These are phyloP conservation scores for Myrica gale DNA, from an alignment of 306 rosid species.

Conservation along the genomic window DNA sequence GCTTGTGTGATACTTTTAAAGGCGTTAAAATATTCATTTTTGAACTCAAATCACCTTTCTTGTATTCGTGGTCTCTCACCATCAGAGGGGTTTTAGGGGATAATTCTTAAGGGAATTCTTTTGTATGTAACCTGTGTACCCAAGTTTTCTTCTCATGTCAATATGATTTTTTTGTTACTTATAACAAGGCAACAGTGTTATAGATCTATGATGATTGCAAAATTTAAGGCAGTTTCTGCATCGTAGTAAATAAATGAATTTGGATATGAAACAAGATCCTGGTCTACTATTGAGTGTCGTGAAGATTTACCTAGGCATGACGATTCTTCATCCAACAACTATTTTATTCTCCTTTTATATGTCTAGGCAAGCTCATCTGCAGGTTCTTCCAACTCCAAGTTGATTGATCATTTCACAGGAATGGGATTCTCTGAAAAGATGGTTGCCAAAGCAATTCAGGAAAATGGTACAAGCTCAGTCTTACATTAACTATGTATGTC, in stretches of 20 bases:
- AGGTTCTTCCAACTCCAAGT: constrained; percentile 64
- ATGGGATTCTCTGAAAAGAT: constrained; percentile 79
- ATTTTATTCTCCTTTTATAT: constrained; percentile 23
- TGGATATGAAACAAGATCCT: not conserved
- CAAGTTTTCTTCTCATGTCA: not conserved
- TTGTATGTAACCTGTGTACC: not conserved
- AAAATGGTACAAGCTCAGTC: constrained; percentile 56
- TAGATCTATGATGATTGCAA: not conserved
- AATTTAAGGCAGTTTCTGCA: not conserved
- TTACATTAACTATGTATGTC: constrained; percentile 19
- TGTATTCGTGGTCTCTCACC: not conserved
- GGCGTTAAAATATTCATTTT: not conserved
- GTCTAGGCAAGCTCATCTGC: constrained; percentile 64
- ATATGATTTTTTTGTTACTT: not conserved
- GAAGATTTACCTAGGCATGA: too few species aligned
- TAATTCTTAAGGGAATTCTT: not conserved
- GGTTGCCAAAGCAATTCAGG: constrained; percentile 73
- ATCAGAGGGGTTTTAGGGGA: not conserved
- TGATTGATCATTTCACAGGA: constrained; percentile 54
- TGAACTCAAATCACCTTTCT: not conserved
- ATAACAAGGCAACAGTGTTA: not conserved
- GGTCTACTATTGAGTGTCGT: not conserved
- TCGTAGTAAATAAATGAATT: not conserved
- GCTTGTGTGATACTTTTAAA: not conserved
- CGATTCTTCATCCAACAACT: constrained; percentile 24